Percentiles rank a stretch among this genome's conserved stretches.
Conservation (phyloP, 805 yeast genomes). For the Gaillardinia entomophila region DNA sequence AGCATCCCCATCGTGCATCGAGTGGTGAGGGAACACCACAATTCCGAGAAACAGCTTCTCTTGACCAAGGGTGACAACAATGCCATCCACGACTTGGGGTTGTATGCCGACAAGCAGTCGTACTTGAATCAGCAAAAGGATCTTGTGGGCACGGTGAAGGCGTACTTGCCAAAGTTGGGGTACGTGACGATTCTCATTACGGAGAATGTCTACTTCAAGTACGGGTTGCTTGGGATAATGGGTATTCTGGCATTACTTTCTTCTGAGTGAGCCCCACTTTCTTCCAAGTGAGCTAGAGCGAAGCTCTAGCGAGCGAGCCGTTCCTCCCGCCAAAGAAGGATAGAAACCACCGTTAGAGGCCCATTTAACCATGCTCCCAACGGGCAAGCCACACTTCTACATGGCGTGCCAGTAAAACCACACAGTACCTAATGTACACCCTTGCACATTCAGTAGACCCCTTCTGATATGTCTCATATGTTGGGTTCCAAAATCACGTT, state of each 20-base stretch:
- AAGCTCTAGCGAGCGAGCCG: too few species aligned
- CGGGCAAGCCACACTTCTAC: too few species aligned
- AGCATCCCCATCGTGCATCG: constrained; percentile 96
- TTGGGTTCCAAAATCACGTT: too few species aligned
- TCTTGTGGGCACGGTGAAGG: constrained; percentile 88
- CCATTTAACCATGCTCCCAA: too few species aligned
- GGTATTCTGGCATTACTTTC: constrained; percentile 62
- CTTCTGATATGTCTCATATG: too few species aligned
- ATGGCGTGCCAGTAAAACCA: too few species aligned
- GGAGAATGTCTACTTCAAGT: constrained; percentile 80
- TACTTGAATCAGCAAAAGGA: constrained; percentile 76
- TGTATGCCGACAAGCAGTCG: constrained; percentile 70
- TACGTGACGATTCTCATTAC: constrained; percentile 87
- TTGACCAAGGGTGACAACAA: constrained; percentile 97
- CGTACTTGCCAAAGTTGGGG: constrained; percentile 83
- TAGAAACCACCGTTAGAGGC: too few species aligned
- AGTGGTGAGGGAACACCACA: constrained; percentile 79
- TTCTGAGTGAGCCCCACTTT: too few species aligned
- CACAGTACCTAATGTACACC: too few species aligned
- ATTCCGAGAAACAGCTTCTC: constrained; percentile 53
- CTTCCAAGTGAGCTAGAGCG: too few species aligned
- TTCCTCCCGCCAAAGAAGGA: too few species aligned
- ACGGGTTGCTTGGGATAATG: constrained; percentile 67
- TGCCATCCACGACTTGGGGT: constrained; percentile 81
- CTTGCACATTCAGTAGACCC: too few species aligned